phyloP scores from a whole-genome alignment of 768 basidiomycete species.

The Cystofilobasidium bisporidii region DNA sequence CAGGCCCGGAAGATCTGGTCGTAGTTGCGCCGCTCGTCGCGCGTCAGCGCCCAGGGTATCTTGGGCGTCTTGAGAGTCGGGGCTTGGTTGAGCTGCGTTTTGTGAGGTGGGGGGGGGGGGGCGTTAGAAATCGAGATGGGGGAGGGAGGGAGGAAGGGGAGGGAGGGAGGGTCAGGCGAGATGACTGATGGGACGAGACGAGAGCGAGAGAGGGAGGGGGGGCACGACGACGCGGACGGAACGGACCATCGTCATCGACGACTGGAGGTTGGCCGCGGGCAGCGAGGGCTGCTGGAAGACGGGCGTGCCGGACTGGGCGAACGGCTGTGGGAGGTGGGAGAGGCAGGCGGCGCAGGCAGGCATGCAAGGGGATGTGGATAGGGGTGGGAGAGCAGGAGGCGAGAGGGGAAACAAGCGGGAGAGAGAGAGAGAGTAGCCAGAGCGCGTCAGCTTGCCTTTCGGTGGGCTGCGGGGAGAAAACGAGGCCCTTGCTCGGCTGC shows the following conservation, averaged over 20 bases:
- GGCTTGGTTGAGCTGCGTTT: constrained; percentile 60
- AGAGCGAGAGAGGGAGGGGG: neutral
- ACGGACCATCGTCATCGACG: constrained; percentile 49
- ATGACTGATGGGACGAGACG: neutral
- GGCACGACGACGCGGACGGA: neutral
- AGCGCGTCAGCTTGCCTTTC: no score
- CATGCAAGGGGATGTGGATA: no score
- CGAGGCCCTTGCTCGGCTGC: no score
- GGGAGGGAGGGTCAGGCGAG: neutral
- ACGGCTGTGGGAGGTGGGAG: constrained; percentile 32
- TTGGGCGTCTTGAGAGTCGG: constrained; percentile 56
- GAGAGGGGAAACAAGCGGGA: no score
- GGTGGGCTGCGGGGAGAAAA: no score
- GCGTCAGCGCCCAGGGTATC: constrained; percentile 75
- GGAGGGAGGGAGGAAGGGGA: no score
- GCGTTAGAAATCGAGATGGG: no score
- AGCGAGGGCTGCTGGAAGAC: constrained; percentile 49
- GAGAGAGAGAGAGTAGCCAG: neutral
- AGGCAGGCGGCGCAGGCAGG: neutral
- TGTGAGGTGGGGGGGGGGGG: neutral
- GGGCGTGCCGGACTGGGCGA: constrained; percentile 43
- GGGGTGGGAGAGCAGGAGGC: no score
- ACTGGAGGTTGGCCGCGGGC: constrained; percentile 54
- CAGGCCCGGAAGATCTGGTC: constrained; percentile 95
- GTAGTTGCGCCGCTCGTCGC: constrained; percentile 90